These are phyloP conservation scores for Colletotrichum siamense DNA, from an alignment of 2,329 filamentous ascomycete genomes.

Conservation along the genomic window DNA sequence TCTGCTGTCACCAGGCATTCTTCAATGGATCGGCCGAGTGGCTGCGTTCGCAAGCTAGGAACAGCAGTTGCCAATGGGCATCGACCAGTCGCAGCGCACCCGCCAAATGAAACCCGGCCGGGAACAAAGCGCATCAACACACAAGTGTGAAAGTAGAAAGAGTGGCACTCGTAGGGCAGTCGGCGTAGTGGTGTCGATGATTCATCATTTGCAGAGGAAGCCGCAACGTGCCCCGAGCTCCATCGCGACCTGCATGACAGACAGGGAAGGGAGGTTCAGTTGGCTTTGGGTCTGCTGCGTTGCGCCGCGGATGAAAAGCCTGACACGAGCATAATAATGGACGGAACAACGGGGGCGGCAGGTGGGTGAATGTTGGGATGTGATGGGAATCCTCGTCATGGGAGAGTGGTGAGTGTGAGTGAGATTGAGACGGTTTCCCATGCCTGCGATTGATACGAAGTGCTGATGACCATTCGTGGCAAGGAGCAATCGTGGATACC, in stretches of 20 bases:
- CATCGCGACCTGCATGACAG: constrained; percentile 9
- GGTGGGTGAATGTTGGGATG: not conserved
- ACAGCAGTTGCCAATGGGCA: not conserved
- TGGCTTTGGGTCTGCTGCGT: not conserved
- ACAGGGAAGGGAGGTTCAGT: not conserved
- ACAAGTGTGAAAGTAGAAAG: not conserved
- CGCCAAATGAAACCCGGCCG: not conserved
- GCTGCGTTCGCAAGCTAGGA: not conserved
- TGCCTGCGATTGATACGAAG: not conserved
- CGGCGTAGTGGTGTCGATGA: constrained; percentile 4
- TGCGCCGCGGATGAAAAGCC: not conserved
- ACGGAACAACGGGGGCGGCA: not conserved
- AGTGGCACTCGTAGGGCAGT: not conserved
- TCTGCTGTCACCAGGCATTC: not conserved
- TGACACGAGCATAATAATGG: not conserved
- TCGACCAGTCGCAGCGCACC: not conserved
- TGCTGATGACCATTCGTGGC: not conserved
- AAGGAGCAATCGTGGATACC: not conserved
- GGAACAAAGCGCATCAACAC: constrained; percentile 1
- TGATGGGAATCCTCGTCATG: not conserved
- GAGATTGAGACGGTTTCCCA: not conserved
- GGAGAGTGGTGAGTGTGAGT: not conserved
- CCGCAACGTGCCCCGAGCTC: not conserved
- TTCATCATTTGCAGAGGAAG: constrained; percentile 6
- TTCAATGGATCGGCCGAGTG: not conserved